phyloP scores from a whole-genome alignment of 768 basidiomycete species.

The Xerocomus brunneocitrinus region DNA sequence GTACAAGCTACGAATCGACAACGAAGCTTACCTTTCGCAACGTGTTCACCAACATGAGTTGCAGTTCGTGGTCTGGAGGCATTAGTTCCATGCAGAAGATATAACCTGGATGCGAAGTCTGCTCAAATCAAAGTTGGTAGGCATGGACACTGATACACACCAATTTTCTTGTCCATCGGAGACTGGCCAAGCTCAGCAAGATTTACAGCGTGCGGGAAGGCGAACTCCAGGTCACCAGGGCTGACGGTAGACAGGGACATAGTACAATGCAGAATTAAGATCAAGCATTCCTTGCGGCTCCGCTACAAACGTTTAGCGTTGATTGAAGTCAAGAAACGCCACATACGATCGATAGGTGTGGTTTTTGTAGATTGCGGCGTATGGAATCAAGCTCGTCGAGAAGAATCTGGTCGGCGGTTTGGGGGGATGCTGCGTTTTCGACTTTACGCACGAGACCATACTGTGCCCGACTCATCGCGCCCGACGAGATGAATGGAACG shows the following conservation, averaged over 20 bases:
- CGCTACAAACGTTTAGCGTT: slow-evolving; percentile 38
- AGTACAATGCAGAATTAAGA: slow-evolving; percentile 68
- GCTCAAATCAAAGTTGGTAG: background rate
- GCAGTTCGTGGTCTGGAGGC: slow-evolving; percentile 61
- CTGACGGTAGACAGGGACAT: slow-evolving; percentile 43
- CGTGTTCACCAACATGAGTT: slow-evolving; percentile 83
- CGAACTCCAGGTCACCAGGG: slow-evolving; percentile 56
- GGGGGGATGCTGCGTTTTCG: slow-evolving; percentile 54
- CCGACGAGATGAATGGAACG: slow-evolving; percentile 75
- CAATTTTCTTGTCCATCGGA: slow-evolving; percentile 63
- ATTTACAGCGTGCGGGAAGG: slow-evolving; percentile 70
- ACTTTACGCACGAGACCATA: slow-evolving; percentile 72
- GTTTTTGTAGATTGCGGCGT: slow-evolving; percentile 48
- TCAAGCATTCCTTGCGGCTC: slow-evolving; percentile 59
- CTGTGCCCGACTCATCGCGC: slow-evolving; percentile 70
- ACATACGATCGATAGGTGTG: slow-evolving; percentile 53
- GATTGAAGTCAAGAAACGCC: background rate
- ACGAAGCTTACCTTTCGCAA: slow-evolving; percentile 59
- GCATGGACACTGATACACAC: slow-evolving; percentile 30
- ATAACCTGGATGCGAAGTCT: slow-evolving; percentile 50
- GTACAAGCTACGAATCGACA: background rate
- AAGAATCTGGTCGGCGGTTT: slow-evolving; percentile 59
- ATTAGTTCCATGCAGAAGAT: slow-evolving; percentile 73
- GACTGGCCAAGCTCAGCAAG: slow-evolving; percentile 66
- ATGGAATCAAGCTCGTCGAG: slow-evolving; percentile 54